Conservation (phyloP, 371 early-diverging fungal genomes). For the Mucor piriformis region DNA sequence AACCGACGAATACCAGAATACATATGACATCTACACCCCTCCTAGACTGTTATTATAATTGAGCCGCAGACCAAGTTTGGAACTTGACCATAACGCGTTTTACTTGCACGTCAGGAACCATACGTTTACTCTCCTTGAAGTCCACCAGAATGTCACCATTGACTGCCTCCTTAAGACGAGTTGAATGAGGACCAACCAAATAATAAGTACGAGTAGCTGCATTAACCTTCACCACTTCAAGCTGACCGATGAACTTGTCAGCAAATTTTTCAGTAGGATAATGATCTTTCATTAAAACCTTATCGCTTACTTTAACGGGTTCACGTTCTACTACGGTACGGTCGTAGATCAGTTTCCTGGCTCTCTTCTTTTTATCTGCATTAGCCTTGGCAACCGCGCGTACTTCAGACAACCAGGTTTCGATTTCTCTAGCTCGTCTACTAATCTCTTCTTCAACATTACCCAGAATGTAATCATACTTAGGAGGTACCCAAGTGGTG, state of each 20-base stretch:
- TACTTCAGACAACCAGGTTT: neutral
- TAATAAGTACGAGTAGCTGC: constrained; percentile 6
- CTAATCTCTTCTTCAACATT: constrained; percentile 16
- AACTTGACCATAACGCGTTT: neutral
- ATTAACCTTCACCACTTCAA: constrained; percentile 11
- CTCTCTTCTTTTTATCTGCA: neutral
- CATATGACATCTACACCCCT: neutral
- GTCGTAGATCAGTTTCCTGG: constrained; percentile 1
- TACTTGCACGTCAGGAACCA: constrained; percentile 5
- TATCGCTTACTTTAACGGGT: constrained; percentile 5
- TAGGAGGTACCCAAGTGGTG: constrained; percentile 21
- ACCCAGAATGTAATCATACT: constrained; percentile 15
- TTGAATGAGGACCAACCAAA: neutral
- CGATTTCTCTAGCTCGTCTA: neutral
- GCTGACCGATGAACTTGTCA: constrained; percentile 23
- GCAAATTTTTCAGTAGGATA: constrained; percentile 12
- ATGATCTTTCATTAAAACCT: constrained; percentile 21
- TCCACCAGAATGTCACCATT: constrained; percentile 12
- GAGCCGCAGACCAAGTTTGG: neutral
- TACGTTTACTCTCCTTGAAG: neutral
- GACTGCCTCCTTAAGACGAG: constrained; percentile 1
- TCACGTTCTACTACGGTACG: neutral
- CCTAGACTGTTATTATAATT: too few species aligned
- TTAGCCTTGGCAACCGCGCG: neutral
- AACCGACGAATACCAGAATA: too few species aligned